Base-by-base conservation (phyloP, 345 rosid species). In the Combretum micranthum region DNA sequence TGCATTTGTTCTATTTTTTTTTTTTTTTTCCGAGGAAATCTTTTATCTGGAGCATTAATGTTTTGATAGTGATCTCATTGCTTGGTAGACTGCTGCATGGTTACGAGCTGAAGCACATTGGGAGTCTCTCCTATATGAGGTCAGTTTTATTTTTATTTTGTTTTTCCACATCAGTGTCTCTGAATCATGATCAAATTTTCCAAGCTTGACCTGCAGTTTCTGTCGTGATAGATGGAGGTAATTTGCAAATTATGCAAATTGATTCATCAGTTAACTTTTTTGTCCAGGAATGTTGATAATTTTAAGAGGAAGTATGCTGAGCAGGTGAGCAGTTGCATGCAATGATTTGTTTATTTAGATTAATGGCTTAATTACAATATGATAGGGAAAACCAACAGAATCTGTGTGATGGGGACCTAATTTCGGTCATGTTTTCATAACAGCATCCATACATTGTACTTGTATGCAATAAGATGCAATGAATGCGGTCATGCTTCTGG, bases 51-150 rank as follows among this genome's bases (percentile, higher is more conserved):
- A 19, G 20, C 18, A 5, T 19, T 51, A 2, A 18, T 20, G 20
- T 56, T 56, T 32, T 51, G 12, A 51, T 50, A 14, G 25, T 19
- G 21, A 50, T 57, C 52, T 47, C 26, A 50, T 21, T 43, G 44
- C 32, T 5, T 44, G 64, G 37, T 56, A 67, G 71, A 60, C 71
- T 15, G 71, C 71, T 12, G 64, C 71, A 42, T 67, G 71, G 71
- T 50, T 67, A 23, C 71, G 71, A 54, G 71, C 71, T 11, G 71
- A 67, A 60, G 61, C 65, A 60, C 61, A 61, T 14, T 54, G 55
- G 71, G 71, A 67, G 64, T 42, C 58, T 39, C 4, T 55, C 71
- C 48, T 55, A 59, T 51, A 52, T 46, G 58, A 67, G 71, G 71
- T 60, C 23, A 25, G 64, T 45, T 55, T 32, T 32, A 9, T 2